Percentiles rank a stretch among this genome's conserved stretches.
Evolutionary conservation across 2,329 filamentous ascomycete genomes (phyloP).

Genomic region (Epichloe sp.): DNA sequence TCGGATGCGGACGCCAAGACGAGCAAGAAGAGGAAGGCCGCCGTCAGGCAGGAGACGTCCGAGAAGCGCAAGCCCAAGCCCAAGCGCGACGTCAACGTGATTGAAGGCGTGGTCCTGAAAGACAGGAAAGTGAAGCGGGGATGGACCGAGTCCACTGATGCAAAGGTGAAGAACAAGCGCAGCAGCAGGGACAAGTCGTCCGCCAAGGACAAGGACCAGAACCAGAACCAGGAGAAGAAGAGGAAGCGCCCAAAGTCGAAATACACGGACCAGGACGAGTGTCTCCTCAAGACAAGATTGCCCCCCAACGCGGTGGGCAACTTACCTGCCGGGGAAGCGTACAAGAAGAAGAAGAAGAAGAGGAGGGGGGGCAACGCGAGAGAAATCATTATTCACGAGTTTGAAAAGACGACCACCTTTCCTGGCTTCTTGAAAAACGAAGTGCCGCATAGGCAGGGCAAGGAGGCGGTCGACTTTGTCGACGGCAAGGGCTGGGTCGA

Average conservation of each 20-base stretch:
- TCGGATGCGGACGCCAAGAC: constrained; percentile 15
- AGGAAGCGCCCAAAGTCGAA: constrained; percentile 55
- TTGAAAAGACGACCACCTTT: constrained; percentile 70
- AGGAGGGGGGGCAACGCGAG: constrained; percentile 10
- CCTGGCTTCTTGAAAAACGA: constrained; percentile 62
- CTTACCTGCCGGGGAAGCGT: constrained; percentile 25
- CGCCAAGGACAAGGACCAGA: constrained; percentile 33
- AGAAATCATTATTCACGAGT: constrained; percentile 72
- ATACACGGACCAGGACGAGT: constrained; percentile 68
- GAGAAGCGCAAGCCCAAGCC: constrained; percentile 42
- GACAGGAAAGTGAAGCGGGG: constrained; percentile 76
- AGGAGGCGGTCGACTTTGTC: constrained; percentile 47
- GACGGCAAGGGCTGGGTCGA: constrained; percentile 86
- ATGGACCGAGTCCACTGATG: constrained; percentile 60
- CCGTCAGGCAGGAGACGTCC: constrained; percentile 19
- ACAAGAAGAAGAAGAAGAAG: constrained; percentile 43
- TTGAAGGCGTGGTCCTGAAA: constrained; percentile 57
- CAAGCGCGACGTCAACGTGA: constrained; percentile 37
- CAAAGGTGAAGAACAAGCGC: constrained; percentile 33
- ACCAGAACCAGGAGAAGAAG: constrained; percentile 38
- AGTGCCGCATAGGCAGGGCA: constrained; percentile 17
- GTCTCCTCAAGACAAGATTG: constrained; percentile 71
- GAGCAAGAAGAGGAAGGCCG: constrained; percentile 22
- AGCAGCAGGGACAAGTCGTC: constrained; percentile 33
- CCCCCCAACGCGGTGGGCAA: constrained; percentile 38